Conservation (phyloP, 2,329 filamentous ascomycete species). For the Talaromyces sp. region DNA sequence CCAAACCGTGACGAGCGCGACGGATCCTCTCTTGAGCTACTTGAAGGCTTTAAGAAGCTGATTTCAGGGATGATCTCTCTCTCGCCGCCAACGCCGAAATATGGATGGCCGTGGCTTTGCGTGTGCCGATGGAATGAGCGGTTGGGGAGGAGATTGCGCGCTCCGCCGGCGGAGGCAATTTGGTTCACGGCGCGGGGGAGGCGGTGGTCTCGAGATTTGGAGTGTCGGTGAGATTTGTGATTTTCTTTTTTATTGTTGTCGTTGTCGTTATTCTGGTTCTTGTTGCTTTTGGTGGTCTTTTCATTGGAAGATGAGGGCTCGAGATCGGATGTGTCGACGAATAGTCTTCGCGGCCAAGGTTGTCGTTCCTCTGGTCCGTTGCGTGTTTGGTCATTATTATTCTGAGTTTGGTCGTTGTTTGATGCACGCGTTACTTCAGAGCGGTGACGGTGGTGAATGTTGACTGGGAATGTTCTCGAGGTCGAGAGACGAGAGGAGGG, state of each 20-base stretch:
- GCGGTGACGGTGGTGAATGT: conserved; percentile 17
- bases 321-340: conserved; percentile 23
- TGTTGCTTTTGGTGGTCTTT: conserved; percentile 2
- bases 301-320: conserved; percentile 11
- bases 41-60: conserved; percentile 28
- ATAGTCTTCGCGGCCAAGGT: conserved; percentile 20
- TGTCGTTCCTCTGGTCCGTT: conserved; percentile 21
- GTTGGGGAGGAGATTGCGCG: conserved; percentile 31
- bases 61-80: conserved; percentile 23
- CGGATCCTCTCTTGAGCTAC: conserved; percentile 27
- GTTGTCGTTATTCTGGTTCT: background rate
- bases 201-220: conserved; percentile 31
- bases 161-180: conserved; percentile 30
- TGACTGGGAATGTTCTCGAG: conserved; percentile 15
- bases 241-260: background rate
- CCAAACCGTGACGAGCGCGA: conserved; percentile 31
- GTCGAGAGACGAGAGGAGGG: background rate
- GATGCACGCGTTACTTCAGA: conserved; percentile 17
- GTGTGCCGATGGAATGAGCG: conserved; percentile 20
- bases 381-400: background rate
- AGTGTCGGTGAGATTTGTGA: conserved; percentile 27
- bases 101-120: background rate
- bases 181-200: conserved; percentile 35
- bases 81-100: background rate
- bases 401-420: background rate